These are phyloP conservation scores for Peronospora belbahrii DNA, from an alignment of 352 stramenopile genomes.

Conservation along the genomic window DNA sequence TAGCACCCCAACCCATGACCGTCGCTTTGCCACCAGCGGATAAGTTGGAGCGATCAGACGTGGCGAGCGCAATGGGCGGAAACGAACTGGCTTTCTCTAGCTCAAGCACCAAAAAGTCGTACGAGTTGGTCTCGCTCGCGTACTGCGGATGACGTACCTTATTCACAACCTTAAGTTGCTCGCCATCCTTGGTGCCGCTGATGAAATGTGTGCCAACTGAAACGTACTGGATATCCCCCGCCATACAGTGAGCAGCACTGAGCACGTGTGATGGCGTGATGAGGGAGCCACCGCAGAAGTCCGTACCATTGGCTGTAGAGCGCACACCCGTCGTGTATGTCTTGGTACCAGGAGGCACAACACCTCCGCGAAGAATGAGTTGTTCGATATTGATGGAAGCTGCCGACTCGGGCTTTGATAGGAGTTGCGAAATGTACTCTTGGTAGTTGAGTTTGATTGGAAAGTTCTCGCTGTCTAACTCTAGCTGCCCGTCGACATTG, in stretches of 20 bases:
- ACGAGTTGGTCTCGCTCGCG: conserved; percentile 26
- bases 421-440: conserved; percentile 21
- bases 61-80: conserved; percentile 29
- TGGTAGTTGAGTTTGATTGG: conserved; percentile 25
- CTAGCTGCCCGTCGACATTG: conserved; percentile 9
- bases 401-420: conserved; percentile 7
- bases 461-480: conserved; percentile 8
- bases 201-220: conserved; percentile 47
- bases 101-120: conserved; percentile 55
- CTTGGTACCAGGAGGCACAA: conserved; percentile 36
- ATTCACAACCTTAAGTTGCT: conserved; percentile 44
- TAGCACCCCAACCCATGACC: conserved; percentile 37
- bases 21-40: conserved; percentile 23
- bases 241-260: conserved; percentile 51
- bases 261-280: conserved; percentile 55
- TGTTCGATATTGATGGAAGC: conserved; percentile 20
- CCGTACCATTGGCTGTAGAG: conserved; percentile 20
- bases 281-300: conserved; percentile 53
- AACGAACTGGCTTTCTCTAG: conserved; percentile 32
- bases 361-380: conserved; percentile 33
- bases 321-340: conserved; percentile 48
- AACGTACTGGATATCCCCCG: conserved; percentile 34
- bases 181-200: conserved; percentile 30
- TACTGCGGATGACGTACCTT: conserved; percentile 46
- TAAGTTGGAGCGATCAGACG: conserved; percentile 21